Percentiles rank a stretch among this genome's conserved stretches.
Evolutionary conservation across 108 stramenopile genomes (phyloP).

Genomic region (Nitzschia inconspicua): DNA sequence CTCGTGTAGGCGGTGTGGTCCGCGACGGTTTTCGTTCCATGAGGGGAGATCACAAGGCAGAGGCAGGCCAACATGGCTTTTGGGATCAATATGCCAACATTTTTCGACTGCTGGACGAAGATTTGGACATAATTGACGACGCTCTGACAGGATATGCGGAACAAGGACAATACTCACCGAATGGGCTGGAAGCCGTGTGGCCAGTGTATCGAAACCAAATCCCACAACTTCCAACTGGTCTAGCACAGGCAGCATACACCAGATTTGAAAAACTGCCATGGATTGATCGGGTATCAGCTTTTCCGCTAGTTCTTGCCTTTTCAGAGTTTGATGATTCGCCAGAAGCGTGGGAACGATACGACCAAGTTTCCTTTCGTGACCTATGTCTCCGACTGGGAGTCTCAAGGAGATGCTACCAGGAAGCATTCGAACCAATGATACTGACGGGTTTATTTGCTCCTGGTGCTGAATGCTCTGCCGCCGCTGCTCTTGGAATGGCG

Average conservation of each 20-base stretch:
- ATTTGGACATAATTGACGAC: conserved; percentile 21
- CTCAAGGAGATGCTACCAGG: conserved; percentile 54
- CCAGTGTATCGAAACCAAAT: conserved; percentile 47
- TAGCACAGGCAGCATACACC: conserved; percentile 68
- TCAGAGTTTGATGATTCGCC: conserved; percentile 69
- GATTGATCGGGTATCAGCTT: conserved; percentile 52
- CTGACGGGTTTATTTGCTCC: conserved; percentile 80
- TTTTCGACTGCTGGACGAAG: conserved; percentile 45
- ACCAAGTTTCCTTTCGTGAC: conserved; percentile 68
- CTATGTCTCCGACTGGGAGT: conserved; percentile 68
- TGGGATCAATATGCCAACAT: conserved; percentile 82
- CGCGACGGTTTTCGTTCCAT: conserved; percentile 68
- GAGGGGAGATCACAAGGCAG: conserved; percentile 35
- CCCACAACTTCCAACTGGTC: conserved; percentile 52
- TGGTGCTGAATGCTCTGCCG: conserved; percentile 74
- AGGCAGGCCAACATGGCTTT: conserved; percentile 84
- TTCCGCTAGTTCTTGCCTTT: conserved; percentile 69
- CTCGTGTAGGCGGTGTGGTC: conserved; percentile 73
- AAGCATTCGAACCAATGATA: conserved; percentile 85
- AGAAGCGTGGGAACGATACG: conserved; percentile 66
- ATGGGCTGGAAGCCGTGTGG: conserved; percentile 72
- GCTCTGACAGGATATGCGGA: conserved; percentile 64
- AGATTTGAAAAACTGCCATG: conserved; percentile 46
- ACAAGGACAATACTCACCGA: conserved; percentile 71
- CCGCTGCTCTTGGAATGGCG: conserved; percentile 83